phyloP scores from a whole-genome alignment of 345 rosid species.

The Eucalyptus dawsonii region DNA sequence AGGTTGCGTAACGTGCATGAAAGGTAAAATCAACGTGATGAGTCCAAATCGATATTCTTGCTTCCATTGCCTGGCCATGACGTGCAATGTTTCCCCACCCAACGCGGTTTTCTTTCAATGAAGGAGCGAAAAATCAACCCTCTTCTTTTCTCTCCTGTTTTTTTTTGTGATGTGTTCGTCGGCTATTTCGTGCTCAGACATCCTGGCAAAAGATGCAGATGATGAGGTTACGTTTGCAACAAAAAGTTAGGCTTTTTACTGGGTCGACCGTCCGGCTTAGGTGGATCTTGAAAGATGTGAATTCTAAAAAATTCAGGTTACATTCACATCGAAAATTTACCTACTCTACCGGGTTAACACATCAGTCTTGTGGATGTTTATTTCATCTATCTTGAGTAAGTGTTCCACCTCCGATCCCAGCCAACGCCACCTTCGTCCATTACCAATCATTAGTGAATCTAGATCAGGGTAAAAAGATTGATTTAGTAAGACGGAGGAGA shows the following conservation, averaged over 20 bases:
- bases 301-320: not conserved
- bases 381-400: not conserved
- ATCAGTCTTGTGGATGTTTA: not conserved
- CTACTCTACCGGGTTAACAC: not conserved
- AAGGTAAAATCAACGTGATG: not conserved
- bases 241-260: not conserved
- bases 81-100: not conserved
- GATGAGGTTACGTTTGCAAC: not conserved
- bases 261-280: not conserved
- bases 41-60: not conserved
- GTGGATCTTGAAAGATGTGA: not conserved
- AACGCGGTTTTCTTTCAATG: not conserved
- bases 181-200: not conserved
- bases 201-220: not conserved
- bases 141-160: not conserved
- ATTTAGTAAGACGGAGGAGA: not conserved
- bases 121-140: not conserved
- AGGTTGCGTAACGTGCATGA: not conserved
- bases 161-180: not conserved
- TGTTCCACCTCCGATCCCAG: not conserved
- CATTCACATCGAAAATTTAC: not conserved
- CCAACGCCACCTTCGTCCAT: not conserved
- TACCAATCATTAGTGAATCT: not conserved
- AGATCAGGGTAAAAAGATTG: not conserved
- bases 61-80: not conserved